Base-by-base conservation (phyloP, 805 yeast genomes). In the Teunomyces barrocoloradensis region DNA sequence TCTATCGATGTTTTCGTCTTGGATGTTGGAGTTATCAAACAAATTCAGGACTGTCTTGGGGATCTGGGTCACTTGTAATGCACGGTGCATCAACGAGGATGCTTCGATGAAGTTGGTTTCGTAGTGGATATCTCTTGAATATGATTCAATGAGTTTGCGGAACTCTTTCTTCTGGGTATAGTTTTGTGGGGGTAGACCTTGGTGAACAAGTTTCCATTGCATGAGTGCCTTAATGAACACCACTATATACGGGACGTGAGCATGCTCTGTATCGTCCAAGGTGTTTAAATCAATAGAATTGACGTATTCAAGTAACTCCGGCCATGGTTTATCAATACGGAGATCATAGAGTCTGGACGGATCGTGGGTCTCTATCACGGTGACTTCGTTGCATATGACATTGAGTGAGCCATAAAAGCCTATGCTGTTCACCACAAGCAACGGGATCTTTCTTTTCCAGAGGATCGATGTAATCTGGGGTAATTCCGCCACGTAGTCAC, bases 351-450 rank as follows among this genome's bases (percentile, higher is more conserved):
- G 58, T 6, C 78, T 69, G 60, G 69, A 82, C 0, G 84, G 81
- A 61, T 89, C 96, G 55, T 73, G 78, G 0, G 96, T 80, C 50
- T 91, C 91, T 12, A 89, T 66, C 2, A 88, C 78, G n/a, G 84
- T 78, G 6, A 81, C 80, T 54, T 84, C 89, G 23, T 58, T 62
- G n/a, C 78, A 61, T 28, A 78, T 65, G 3, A 85, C 58, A 36
- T 82, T 69, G 4, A 87, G 51, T 13, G 73, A 65, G 0, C 90
- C 90, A 59, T 81, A 87, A 54, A 85, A 84, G 0, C 96, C 95
- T 18, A 74, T 51, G 1, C 84, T 66, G 35, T 71, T 68, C 1
- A 80, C 71, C 4, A 73, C 61, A 2, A 88, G 59, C 6, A 85
- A 58, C 0, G 94, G 92, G 2, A 83, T 75, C 12, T 72, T 60